phyloP scores from a whole-genome alignment of 495 filamentous ascomycete genomes.

The Penicillium robsamsonii region DNA sequence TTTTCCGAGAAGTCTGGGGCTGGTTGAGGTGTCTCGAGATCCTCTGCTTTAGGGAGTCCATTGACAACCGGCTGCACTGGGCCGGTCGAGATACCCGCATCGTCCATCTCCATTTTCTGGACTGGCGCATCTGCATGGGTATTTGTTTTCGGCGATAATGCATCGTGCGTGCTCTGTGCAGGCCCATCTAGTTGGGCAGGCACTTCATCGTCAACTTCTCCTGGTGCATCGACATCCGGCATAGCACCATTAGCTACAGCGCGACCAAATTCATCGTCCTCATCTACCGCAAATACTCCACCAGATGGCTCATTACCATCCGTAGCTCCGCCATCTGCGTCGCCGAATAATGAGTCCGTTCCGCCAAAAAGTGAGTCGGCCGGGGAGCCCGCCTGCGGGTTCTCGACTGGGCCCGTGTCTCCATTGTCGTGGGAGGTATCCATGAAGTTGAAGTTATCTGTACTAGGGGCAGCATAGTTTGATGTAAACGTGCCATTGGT shows the following conservation, averaged over 20 bases:
- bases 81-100: slow-evolving; percentile 22
- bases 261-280: slow-evolving; percentile 82
- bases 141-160: not conserved
- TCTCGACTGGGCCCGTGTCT: slow-evolving; percentile 32
- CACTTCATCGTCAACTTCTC: slow-evolving; percentile 31
- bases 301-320: slow-evolving; percentile 56
- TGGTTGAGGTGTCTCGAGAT: slow-evolving; percentile 32
- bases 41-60: slow-evolving; percentile 54
- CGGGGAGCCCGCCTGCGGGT: slow-evolving; percentile 60
- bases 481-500: slow-evolving; percentile 67
- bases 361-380: slow-evolving; percentile 65
- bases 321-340: slow-evolving; percentile 57
- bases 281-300: slow-evolving; percentile 67
- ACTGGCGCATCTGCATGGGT: slow-evolving; percentile 9
- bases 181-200: slow-evolving; percentile 14
- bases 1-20: slow-evolving; percentile 34
- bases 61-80: slow-evolving; percentile 37
- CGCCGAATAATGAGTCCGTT: slow-evolving; percentile 73
- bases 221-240: slow-evolving; percentile 37
- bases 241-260: slow-evolving; percentile 65
- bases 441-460: slow-evolving; percentile 35
- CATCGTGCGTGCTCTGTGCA: slow-evolving; percentile 3
- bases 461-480: slow-evolving; percentile 52
- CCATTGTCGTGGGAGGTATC: slow-evolving; percentile 48
- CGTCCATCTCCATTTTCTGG: slow-evolving; percentile 17